Evolutionary conservation across 768 basidiomycete species (phyloP).

Genomic region (Agaricus sinodeliciosus): DNA sequence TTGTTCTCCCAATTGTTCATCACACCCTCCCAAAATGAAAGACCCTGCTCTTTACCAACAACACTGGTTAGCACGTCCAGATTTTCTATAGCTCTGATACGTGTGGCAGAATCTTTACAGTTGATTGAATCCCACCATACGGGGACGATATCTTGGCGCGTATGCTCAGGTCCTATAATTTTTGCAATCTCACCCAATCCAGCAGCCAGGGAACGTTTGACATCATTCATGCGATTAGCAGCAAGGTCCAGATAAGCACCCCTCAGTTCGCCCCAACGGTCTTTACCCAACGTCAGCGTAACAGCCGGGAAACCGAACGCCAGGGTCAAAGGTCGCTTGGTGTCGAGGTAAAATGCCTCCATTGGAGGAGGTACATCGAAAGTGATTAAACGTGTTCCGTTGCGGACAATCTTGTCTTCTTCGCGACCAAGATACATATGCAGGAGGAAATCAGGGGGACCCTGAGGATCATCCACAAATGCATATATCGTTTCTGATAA

Average conservation of each 20-base stretch:
- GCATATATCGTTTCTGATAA: constrained; percentile 86
- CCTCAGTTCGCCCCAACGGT: constrained; percentile 70
- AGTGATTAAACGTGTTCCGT: constrained; percentile 26
- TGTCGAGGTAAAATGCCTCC: constrained; percentile 53
- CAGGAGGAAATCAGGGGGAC: constrained; percentile 71
- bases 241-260: constrained; percentile 62
- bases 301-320: constrained; percentile 94
- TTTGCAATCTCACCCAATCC: constrained; percentile 85
- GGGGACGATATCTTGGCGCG: constrained; percentile 59
- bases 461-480: constrained; percentile 57
- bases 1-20: constrained; percentile 51
- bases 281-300: constrained; percentile 68
- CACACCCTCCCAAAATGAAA: constrained; percentile 38
- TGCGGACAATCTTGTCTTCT: constrained; percentile 33
- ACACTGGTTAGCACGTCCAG: constrained; percentile 49
- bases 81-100: constrained; percentile 65
- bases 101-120: constrained; percentile 61
- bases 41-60: constrained; percentile 42
- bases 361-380: constrained; percentile 17
- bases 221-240: constrained; percentile 49
- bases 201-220: constrained; percentile 78
- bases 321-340: constrained; percentile 68
- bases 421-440: constrained; percentile 67
- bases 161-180: constrained; percentile 69
- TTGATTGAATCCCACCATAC: constrained; percentile 62